phyloP scores from a whole-genome alignment of 169 alveolate genomes.

The Babesia ovis region DNA sequence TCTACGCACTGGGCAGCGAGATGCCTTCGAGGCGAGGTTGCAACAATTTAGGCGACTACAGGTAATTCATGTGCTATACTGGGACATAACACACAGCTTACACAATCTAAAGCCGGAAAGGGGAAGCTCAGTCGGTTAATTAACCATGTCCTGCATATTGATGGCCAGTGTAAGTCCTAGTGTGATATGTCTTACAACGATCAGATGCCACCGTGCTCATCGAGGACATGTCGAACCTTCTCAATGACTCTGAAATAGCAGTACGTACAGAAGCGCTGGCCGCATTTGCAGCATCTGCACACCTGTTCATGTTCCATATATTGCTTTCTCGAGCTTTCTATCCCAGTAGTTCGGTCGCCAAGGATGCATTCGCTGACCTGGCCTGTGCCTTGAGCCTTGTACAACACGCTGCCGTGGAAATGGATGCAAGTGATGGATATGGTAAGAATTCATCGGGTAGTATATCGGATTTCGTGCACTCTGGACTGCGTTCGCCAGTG shows the following conservation, averaged over 20 bases:
- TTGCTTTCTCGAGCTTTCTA: conserved; percentile 17
- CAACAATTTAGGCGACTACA: conserved; percentile 60
- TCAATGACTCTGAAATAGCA: conserved; percentile 34
- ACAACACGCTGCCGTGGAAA: conserved; percentile 3
- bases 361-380: conserved; percentile 30
- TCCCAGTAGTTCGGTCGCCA: conserved; percentile 9
- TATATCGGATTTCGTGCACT: conserved; percentile 12
- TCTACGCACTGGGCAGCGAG: conserved; percentile 44
- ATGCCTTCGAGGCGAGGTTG: conserved; percentile 53
- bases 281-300: conserved; percentile 27
- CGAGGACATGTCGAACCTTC: conserved; percentile 61
- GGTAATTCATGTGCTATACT: conserved; percentile 1
- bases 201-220: conserved; percentile 56
- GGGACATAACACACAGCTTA: conserved; percentile 9
- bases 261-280: conserved; percentile 49
- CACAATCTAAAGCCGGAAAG: conserved; percentile 59
- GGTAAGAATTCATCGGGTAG: conserved; percentile 10
- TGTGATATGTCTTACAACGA: neutral
- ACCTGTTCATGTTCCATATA: conserved; percentile 38
- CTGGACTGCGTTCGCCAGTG: conserved; percentile 2
- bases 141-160: conserved; percentile 27
- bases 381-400: conserved; percentile 32
- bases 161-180: conserved; percentile 57
- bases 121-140: conserved; percentile 51
- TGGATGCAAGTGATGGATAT: conserved; percentile 24